Conservation (phyloP, 768 basidiomycete species). For the Asterophora lycoperdoides region DNA sequence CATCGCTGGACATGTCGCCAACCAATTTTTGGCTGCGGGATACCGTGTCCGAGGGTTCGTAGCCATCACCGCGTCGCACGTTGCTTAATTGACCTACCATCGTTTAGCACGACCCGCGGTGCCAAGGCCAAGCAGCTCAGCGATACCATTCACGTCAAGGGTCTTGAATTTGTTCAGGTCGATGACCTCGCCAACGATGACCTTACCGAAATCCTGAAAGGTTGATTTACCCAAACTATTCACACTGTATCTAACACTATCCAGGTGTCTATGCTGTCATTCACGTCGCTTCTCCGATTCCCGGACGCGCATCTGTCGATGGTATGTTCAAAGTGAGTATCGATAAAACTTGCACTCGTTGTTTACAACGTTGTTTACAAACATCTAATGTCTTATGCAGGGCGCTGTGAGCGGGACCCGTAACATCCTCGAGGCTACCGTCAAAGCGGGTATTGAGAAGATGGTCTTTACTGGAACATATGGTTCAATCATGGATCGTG, state of each 20-base stretch:
- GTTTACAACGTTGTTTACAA: conserved; percentile 23
- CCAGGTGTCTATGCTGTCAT: conserved; percentile 37
- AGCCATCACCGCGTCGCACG: not conserved
- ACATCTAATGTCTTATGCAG: conserved; percentile 27
- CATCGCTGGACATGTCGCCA: no score
- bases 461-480: conserved; percentile 32
- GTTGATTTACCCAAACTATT: conserved; percentile 13
- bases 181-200: no score
- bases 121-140: no score
- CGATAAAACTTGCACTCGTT: not conserved
- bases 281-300: conserved; percentile 31
- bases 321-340: conserved; percentile 20
- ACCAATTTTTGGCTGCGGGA: no score
- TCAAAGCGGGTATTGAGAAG: conserved; percentile 24
- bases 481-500: conserved; percentile 27
- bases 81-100: not conserved
- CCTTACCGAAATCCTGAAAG: conserved; percentile 15
- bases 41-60: conserved; percentile 38
- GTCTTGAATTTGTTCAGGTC: conserved; percentile 29
- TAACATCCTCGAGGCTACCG: no score
- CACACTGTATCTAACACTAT: conserved; percentile 12
- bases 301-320: conserved; percentile 16
- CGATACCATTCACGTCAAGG: conserved; percentile 22
- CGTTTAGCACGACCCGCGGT: conserved; percentile 28
- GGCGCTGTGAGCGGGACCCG: no score